Evolutionary conservation across 1,139 yeast genomes (phyloP).

Genomic region (Candida tetrigidarum): DNA sequence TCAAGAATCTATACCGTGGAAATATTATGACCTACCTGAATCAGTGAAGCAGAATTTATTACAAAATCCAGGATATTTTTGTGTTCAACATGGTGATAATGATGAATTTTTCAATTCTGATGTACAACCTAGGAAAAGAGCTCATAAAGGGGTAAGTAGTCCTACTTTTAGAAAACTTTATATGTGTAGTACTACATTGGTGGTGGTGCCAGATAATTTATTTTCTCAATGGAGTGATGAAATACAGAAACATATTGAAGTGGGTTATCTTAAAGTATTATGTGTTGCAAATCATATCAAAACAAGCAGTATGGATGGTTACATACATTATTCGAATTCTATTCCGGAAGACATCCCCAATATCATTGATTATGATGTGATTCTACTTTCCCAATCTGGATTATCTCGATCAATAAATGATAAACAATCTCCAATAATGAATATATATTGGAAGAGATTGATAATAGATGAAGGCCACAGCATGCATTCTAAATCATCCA

Average conservation of each 20-base stretch:
- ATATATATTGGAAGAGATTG: constrained; percentile 66
- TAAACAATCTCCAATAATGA: constrained; percentile 19
- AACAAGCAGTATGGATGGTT: constrained; percentile 15
- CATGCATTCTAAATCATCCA: constrained; percentile 54
- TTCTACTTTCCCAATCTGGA: constrained; percentile 53
- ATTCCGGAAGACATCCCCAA: constrained; percentile 33
- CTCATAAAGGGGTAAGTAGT: constrained; percentile 13
- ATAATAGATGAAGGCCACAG: constrained; percentile 80
- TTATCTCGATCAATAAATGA: constrained; percentile 43
- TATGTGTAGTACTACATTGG: constrained; percentile 57
- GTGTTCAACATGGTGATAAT: constrained; percentile 10
- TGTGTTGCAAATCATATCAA: constrained; percentile 40
- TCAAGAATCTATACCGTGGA: constrained; percentile 62
- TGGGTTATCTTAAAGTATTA: constrained; percentile 36
- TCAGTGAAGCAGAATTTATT: constrained; percentile 40
- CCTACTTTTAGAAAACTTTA: constrained; percentile 28
- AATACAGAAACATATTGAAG: constrained; percentile 54
- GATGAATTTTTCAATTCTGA: constrained; percentile 3
- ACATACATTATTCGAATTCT: constrained; percentile 22
- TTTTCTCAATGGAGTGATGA: constrained; percentile 70
- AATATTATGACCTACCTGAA: constrained; percentile 50
- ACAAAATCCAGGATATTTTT: constrained; percentile 48
- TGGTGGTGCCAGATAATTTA: constrained; percentile 69
- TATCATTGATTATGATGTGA: constrained; percentile 51
- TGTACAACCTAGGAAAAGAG: constrained; percentile 21